phyloP scores from a whole-genome alignment of 1,139 yeast genomes.

The Yamadazyma jaroonii region DNA sequence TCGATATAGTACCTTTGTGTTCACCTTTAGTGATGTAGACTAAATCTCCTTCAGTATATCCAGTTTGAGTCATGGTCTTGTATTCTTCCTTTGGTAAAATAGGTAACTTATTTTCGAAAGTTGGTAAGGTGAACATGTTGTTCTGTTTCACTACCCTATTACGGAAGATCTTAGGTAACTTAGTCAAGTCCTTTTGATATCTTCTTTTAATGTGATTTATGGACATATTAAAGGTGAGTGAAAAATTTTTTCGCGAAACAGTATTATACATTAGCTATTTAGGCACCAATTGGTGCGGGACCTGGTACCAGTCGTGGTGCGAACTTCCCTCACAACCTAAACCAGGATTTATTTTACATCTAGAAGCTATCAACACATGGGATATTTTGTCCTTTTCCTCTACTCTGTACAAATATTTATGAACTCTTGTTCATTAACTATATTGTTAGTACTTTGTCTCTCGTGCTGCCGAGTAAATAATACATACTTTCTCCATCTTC shows the following conservation, averaged over 20 bases:
- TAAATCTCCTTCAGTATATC: constrained; percentile 41
- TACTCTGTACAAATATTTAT: constrained; percentile 82
- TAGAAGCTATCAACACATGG: too few relatives aligned
- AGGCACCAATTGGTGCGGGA: neutral
- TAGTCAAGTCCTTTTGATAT: constrained; percentile 35
- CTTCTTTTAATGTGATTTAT: constrained; percentile 37
- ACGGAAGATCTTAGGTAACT: constrained; percentile 30
- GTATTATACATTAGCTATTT: neutral
- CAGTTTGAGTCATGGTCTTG: constrained; percentile 30
- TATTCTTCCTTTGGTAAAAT: constrained; percentile 25
- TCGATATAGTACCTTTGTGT: constrained; percentile 69
- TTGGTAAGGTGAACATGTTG: constrained; percentile 33
- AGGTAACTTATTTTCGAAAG: constrained; percentile 28
- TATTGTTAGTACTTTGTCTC: constrained; percentile 10
- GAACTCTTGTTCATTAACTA: constrained; percentile 85
- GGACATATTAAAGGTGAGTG: constrained; percentile 24
- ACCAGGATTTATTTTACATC: too few relatives aligned
- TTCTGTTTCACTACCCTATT: constrained; percentile 23
- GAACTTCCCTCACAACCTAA: too few relatives aligned
- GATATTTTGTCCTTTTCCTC: too few relatives aligned
- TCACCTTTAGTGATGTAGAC: constrained; percentile 62
- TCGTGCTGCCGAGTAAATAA: too few relatives aligned
- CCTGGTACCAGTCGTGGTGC: neutral
- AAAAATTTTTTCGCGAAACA: constrained; percentile 9
- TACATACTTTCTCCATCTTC: constrained; percentile 85